These are phyloP conservation scores for Cryptosporidium parvum DNA, from an alignment of 169 alveolate species.

Conservation along the genomic window DNA sequence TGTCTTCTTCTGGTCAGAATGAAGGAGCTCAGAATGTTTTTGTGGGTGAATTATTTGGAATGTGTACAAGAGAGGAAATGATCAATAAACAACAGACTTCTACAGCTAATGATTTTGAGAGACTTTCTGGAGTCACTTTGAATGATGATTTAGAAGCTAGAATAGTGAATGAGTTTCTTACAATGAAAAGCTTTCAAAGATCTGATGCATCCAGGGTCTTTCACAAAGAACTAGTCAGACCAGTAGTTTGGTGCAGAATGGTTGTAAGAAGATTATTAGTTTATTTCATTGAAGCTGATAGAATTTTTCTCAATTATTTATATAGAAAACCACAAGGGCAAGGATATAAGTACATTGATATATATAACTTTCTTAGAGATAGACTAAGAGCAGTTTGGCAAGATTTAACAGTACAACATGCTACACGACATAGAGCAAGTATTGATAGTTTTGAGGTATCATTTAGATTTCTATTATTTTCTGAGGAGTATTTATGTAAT, in stretches of 20 bases:
- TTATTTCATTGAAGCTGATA: conserved; percentile 85
- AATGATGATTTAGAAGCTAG: conserved; percentile 82
- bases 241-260: conserved; percentile 88
- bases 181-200: conserved; percentile 87
- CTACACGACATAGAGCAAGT: conserved; percentile 85
- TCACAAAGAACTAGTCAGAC: conserved; percentile 83
- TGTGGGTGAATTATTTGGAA: conserved; percentile 84
- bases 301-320: conserved; percentile 76
- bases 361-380: conserved; percentile 87
- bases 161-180: conserved; percentile 81
- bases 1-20: neutral
- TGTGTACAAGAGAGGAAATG: conserved; percentile 85
- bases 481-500: conserved; percentile 82
- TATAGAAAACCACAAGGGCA: conserved; percentile 65
- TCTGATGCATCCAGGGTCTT: conserved; percentile 87
- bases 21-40: conserved; percentile 39
- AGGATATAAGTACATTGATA: conserved; percentile 82
- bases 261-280: conserved; percentile 82
- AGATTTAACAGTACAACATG: conserved; percentile 88
- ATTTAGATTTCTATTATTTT: conserved; percentile 83
- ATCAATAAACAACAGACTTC: conserved; percentile 83
- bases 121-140: conserved; percentile 77
- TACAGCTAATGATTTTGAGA: conserved; percentile 87
- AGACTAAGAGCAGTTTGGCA: conserved; percentile 89
- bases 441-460: conserved; percentile 87